Evolutionary conservation across 192 early-diverging fungal genomes (phyloP), one percentile per base, ranked within the genome.

Genomic region (Dimargaris cristalligena): DNA sequence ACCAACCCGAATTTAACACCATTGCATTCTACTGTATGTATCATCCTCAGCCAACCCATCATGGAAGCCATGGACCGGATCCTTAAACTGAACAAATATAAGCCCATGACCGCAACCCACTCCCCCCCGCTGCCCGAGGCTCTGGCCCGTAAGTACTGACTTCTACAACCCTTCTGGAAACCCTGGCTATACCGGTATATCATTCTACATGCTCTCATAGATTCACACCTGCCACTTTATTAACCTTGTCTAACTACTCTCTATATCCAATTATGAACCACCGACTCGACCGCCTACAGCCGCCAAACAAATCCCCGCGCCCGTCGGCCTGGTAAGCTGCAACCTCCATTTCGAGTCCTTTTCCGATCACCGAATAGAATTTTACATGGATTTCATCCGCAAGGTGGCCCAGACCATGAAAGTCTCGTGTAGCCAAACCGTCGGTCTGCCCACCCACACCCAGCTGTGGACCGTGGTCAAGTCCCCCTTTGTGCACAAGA

Each of bases 401-500:
- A 82, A 88, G 58, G 78, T 91, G 1, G 95, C 93, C 10, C 78
- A 76, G 62, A 63, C 75, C 52, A 66, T 91, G 68, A 65, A 67
- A 6, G 82, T 99, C 54, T 82, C 87, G 0, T 84, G 84, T 58
- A 76, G 81, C 16, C 81, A 82, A 4, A 59, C 75, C 2, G 71
- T 91, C 25, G 79, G 82, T 45, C 65, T 94, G 29, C 90, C 82
- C 1, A 82, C 82, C 13, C 70, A 81, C 44, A 80, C 79, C 10
- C 78, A 81, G 30, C 78, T 77, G 63, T 99, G 89, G 90, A 86
- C 87, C 22, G 86, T 96, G 35, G 80, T 86, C 44, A 83, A 83
- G 59, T 92, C 90, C 26, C 93, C 95, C 16, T 99, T 99, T 70
- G 83, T 93, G 26, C 84, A 96, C 76, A 95, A 91, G 66, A 92